These are phyloP conservation scores for Plasmodium adleri DNA, from an alignment of 169 alveolate genomes.

Conservation along the genomic window DNA sequence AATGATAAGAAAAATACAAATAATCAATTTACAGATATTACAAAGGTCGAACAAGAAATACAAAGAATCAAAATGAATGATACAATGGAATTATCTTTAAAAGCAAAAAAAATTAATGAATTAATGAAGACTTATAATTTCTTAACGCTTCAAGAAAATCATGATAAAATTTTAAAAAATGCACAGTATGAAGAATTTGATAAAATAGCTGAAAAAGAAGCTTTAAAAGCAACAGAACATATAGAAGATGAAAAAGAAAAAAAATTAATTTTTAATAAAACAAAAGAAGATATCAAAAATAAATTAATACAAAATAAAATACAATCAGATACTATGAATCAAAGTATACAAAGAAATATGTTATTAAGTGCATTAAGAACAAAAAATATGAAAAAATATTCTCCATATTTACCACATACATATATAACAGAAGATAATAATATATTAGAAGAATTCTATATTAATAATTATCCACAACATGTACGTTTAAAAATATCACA, in stretches of 20 bases:
- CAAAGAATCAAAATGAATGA: slow-evolving; percentile 67
- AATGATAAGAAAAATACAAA: not conserved
- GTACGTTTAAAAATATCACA: slow-evolving; percentile 91
- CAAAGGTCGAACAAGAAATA: slow-evolving; percentile 51
- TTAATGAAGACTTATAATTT: slow-evolving; percentile 52
- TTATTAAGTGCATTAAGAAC: slow-evolving; percentile 25
- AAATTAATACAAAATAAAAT: slow-evolving; percentile 20
- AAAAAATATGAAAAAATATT: slow-evolving; percentile 51
- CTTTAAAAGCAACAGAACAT: slow-evolving; percentile 38
- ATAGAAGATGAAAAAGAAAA: slow-evolving; percentile 53
- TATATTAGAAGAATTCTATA: slow-evolving; percentile 91
- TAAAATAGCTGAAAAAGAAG: slow-evolving; percentile 49
- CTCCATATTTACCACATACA: slow-evolving; percentile 62
- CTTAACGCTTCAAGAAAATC: slow-evolving; percentile 16
- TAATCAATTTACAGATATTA: slow-evolving; percentile 4
- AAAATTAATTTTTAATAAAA: slow-evolving; percentile 65
- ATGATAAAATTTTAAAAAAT: slow-evolving; percentile 5
- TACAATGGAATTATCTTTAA: slow-evolving; percentile 42
- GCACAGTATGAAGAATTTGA: slow-evolving; percentile 25
- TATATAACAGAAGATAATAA: slow-evolving; percentile 86
- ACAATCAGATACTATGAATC: slow-evolving; percentile 19
- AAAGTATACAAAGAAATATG: slow-evolving; percentile 68
- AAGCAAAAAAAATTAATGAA: slow-evolving; percentile 50
- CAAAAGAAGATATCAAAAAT: slow-evolving; percentile 55
- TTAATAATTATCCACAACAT: slow-evolving; percentile 92